phyloP scores from a whole-genome alignment of 257 asterid genomes.

The Sherardia arvensis region DNA sequence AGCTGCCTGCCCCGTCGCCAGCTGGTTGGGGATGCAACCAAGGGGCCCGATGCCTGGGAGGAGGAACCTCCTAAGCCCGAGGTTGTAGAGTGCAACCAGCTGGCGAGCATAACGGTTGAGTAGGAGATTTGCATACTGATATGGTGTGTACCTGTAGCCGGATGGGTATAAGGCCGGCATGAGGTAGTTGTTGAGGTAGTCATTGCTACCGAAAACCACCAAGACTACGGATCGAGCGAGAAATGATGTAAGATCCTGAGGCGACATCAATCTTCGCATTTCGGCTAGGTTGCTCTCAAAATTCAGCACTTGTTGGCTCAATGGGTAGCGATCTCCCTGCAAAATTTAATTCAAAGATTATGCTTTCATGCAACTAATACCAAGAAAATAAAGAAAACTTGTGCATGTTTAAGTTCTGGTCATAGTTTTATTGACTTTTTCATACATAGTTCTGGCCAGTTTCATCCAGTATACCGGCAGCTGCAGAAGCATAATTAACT shows the following conservation, averaged over 20 bases:
- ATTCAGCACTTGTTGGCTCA: constrained; percentile 77
- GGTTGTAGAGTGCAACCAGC: constrained; percentile 57
- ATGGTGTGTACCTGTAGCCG: constrained; percentile 55
- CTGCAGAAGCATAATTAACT: constrained; percentile 90
- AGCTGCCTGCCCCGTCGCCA: constrained; percentile 51
- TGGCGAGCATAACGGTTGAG: constrained; percentile 66
- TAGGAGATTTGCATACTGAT: constrained; percentile 64
- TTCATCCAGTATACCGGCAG: constrained; percentile 89
- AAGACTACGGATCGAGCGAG: constrained; percentile 50
- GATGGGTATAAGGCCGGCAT: constrained; percentile 54
- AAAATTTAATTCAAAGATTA: neutral
- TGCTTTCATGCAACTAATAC: too few relatives aligned
- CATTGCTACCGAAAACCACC: constrained; percentile 77
- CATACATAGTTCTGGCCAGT: constrained; percentile 69
- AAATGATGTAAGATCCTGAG: constrained; percentile 23
- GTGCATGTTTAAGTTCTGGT: too few relatives aligned
- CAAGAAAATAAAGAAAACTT: too few relatives aligned
- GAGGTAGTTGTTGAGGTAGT: constrained; percentile 92
- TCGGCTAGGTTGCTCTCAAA: constrained; percentile 63
- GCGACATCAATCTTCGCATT: constrained; percentile 43
- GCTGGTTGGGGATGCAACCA: constrained; percentile 84
- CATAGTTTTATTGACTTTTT: too few relatives aligned
- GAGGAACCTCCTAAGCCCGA: constrained; percentile 66
- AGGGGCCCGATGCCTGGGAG: constrained; percentile 72
- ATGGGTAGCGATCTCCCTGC: constrained; percentile 61